A percentile compares a stretch with the other conserved stretches of the same genome.
Evolutionary conservation across 139 green algal species (phyloP).

Genomic region (Yamagishiella unicocca): DNA sequence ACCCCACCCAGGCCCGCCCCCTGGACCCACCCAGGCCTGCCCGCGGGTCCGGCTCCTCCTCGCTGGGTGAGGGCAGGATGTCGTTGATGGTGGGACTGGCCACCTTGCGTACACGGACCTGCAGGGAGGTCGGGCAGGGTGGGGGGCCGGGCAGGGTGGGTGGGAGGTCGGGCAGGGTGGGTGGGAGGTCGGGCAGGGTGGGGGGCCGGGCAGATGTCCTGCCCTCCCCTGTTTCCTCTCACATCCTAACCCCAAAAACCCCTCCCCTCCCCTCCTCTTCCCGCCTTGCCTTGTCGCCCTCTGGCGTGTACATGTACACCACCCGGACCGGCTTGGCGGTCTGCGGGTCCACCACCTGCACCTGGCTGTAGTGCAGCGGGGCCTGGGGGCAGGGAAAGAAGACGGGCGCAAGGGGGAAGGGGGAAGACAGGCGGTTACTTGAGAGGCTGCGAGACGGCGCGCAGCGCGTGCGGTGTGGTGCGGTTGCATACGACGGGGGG

Average conservation of each 20-base stretch:
- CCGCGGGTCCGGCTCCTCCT: not conserved
- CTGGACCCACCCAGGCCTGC: not conserved
- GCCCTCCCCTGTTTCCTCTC: no score
- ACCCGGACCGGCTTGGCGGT: slow-evolving; percentile 15
- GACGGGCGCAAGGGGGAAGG: not conserved
- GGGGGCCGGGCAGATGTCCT: not conserved
- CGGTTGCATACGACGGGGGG: no score
- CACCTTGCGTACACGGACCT: slow-evolving; percentile 31
- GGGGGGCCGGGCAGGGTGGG: not conserved
- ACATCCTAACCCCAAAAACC: no score
- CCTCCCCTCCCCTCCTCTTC: no score
- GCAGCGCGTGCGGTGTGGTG: no score
- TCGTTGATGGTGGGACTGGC: slow-evolving; percentile 24
- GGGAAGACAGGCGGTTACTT: no score
- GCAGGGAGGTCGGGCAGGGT: not conserved
- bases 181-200: not conserved
- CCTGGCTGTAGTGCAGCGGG: slow-evolving; percentile 62
- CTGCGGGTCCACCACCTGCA: slow-evolving; percentile 45
- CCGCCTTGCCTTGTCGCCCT: not conserved
- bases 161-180: not conserved
- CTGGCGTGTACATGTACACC: slow-evolving; percentile 16
- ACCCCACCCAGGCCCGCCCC: not conserved
- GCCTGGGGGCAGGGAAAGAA: slow-evolving; percentile 19
- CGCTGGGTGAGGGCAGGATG: slow-evolving; percentile 16
- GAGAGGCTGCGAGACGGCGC: no score